These are phyloP conservation scores for Starmerella bacillaris DNA, from an alignment of 805 yeast genomes.

Conservation along the genomic window DNA sequence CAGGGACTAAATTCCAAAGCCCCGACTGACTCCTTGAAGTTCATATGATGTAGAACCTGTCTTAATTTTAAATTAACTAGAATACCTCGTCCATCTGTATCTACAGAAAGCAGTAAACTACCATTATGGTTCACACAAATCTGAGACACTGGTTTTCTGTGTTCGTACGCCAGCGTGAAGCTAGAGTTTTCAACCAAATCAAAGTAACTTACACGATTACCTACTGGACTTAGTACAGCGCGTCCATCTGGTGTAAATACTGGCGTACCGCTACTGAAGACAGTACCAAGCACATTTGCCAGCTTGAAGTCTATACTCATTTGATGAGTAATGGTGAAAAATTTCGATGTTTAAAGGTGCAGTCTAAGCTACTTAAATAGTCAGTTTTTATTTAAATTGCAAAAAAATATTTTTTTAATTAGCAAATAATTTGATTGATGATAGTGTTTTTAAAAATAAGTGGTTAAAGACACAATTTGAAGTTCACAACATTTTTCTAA, in stretches of 20 bases:
- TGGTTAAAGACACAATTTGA: no score
- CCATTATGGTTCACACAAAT: slow-evolving; percentile 73
- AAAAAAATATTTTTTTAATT: no score
- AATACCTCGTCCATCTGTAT: slow-evolving; percentile 83
- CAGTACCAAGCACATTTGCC: slow-evolving; percentile 82
- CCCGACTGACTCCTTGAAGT: slow-evolving; percentile 61
- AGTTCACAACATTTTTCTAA: no score
- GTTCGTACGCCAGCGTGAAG: slow-evolving; percentile 82
- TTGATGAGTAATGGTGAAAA: no score
- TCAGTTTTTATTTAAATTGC: no score
- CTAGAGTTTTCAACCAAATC: slow-evolving; percentile 71
- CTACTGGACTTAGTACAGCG: slow-evolving; percentile 73
- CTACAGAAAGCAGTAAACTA: slow-evolving; percentile 64
- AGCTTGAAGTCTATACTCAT: slow-evolving; percentile 31
- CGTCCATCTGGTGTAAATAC: slow-evolving; percentile 76
- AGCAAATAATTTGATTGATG: no score
- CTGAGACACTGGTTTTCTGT: slow-evolving; percentile 61
- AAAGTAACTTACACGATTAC: slow-evolving; percentile 77
- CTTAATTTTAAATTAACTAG: slow-evolving; percentile 62
- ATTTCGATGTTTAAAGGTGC: no score
- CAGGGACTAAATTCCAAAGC: slow-evolving; percentile 76
- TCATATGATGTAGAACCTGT: slow-evolving; percentile 72
- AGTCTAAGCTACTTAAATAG: no score
- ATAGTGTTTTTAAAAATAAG: no score
- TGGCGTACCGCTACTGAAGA: slow-evolving; percentile 81